Evolutionary conservation across 2,329 filamentous ascomycete genomes (phyloP).

Genomic region (Fusarium xylarioides): DNA sequence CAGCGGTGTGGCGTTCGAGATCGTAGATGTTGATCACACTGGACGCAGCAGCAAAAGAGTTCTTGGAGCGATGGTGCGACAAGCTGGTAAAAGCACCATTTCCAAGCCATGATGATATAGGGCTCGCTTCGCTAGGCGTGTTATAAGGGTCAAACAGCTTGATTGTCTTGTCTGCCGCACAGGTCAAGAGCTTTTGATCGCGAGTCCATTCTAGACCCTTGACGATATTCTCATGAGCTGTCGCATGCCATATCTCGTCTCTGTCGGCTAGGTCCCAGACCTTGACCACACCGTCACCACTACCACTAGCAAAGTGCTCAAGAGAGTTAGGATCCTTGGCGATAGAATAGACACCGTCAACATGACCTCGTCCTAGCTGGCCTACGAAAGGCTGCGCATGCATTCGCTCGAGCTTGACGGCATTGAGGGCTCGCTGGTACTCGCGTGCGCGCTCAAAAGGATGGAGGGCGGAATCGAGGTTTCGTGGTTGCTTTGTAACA

Average conservation of each 20-base stretch:
- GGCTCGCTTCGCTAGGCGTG: conserved; percentile 72
- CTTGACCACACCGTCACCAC: conserved; percentile 93
- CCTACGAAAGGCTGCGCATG: conserved; percentile 79
- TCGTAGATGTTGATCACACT: conserved; percentile 89
- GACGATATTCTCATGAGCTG: conserved; percentile 92
- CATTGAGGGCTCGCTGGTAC: conserved; percentile 69
- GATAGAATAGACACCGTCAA: conserved; percentile 84
- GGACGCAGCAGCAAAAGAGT: conserved; percentile 82
- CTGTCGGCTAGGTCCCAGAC: conserved; percentile 82
- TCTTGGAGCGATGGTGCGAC: conserved; percentile 80
- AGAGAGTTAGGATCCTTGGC: conserved; percentile 81
- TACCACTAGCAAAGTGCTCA: conserved; percentile 81
- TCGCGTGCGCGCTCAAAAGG: conserved; percentile 92
- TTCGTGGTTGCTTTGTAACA: conserved; percentile 71
- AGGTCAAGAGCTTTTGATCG: conserved; percentile 85
- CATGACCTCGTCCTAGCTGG: conserved; percentile 88
- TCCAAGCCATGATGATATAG: conserved; percentile 86
- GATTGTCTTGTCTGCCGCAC: conserved; percentile 84
- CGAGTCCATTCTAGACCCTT: conserved; percentile 91
- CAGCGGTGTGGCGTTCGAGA: conserved; percentile 79
- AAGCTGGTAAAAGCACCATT: conserved; percentile 83
- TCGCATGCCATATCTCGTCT: conserved; percentile 78
- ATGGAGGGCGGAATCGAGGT: conserved; percentile 85
- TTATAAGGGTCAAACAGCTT: conserved; percentile 94
- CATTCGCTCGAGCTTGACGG: conserved; percentile 93